phyloP scores from a whole-genome alignment of 2,329 filamentous ascomycete genomes.

The Metarhizium anisopliae region DNA sequence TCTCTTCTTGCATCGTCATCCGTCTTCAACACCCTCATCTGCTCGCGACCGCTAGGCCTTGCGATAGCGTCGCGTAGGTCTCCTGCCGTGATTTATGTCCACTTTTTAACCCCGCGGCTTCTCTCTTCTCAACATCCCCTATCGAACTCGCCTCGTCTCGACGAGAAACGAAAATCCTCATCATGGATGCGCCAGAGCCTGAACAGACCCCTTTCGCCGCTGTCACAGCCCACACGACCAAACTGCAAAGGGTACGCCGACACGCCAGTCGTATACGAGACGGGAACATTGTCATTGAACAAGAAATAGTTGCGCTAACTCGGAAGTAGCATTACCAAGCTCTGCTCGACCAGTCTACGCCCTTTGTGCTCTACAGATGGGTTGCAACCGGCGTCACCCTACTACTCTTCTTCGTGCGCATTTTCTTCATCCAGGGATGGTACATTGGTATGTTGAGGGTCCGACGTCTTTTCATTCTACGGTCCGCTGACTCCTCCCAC shows the following conservation, averaged over 20 bases:
- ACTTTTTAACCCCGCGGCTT: not conserved
- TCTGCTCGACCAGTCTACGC: slow-evolving; percentile 87
- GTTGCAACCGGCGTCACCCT: slow-evolving; percentile 68
- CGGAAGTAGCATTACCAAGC: slow-evolving; percentile 74
- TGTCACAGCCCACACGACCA: slow-evolving; percentile 76
- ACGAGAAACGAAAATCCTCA: slow-evolving; percentile 6
- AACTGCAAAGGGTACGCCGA: slow-evolving; percentile 56
- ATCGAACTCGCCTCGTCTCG: not conserved
- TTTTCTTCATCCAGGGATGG: slow-evolving; percentile 92
- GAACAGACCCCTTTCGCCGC: slow-evolving; percentile 88
- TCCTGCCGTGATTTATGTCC: not conserved
- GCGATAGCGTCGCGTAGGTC: not conserved
- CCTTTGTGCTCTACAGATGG: slow-evolving; percentile 87
- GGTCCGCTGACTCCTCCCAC: not conserved
- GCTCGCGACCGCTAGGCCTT: not conserved
- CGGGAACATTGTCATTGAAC: not conserved
- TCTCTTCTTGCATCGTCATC: not conserved
- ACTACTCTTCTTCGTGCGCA: slow-evolving; percentile 76
- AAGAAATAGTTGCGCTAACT: slow-evolving; percentile 1
- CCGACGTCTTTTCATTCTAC: not conserved
- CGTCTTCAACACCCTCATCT: not conserved
- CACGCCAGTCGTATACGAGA: not conserved
- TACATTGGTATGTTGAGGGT: slow-evolving; percentile 69
- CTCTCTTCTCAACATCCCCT: not conserved
- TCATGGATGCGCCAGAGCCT: slow-evolving; percentile 79